phyloP scores from a whole-genome alignment of 176 grass and related monocot species.

The Phoenix dactylifera region DNA sequence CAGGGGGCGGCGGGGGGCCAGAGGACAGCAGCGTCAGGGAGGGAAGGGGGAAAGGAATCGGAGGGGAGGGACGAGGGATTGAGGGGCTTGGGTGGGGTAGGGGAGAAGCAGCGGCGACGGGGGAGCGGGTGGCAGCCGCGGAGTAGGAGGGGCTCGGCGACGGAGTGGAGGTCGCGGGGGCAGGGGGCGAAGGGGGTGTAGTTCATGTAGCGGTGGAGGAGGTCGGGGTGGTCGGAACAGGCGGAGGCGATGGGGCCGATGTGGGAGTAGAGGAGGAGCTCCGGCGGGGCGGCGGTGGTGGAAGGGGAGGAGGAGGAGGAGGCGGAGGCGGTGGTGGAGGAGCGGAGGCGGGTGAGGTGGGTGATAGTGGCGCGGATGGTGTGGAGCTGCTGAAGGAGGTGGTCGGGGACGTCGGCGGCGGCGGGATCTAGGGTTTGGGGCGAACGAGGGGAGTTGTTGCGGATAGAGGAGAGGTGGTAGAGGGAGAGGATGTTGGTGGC shows the following conservation, averaged over 20 bases:
- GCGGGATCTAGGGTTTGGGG: neutral
- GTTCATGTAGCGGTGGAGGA: constrained; percentile 66
- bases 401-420: constrained; percentile 12
- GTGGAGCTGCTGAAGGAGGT: constrained; percentile 64
- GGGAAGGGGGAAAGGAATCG: constrained; percentile 43
- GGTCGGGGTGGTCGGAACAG: constrained; percentile 55
- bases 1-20: constrained; percentile 2
- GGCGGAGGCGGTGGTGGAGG: constrained; percentile 1
- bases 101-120: constrained; percentile 29
- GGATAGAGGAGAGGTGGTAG: constrained; percentile 73
- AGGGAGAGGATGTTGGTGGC: constrained; percentile 89
- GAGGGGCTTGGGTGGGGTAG: constrained; percentile 37
- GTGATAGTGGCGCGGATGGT: constrained; percentile 73
- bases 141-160: constrained; percentile 71
- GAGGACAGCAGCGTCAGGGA: constrained; percentile 27
- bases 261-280: constrained; percentile 57
- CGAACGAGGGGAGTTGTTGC: constrained; percentile 14
- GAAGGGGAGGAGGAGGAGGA: constrained; percentile 6
- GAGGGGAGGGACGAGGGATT: constrained; percentile 12
- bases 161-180: constrained; percentile 42
- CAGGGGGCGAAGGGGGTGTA: constrained; percentile 58
- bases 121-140: constrained; percentile 70
- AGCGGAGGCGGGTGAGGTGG: constrained; percentile 62
- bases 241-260: constrained; percentile 38
- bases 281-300: constrained; percentile 30